phyloP scores from a whole-genome alignment of 2,329 filamentous ascomycete genomes.

The Xylaria hypoxylon region DNA sequence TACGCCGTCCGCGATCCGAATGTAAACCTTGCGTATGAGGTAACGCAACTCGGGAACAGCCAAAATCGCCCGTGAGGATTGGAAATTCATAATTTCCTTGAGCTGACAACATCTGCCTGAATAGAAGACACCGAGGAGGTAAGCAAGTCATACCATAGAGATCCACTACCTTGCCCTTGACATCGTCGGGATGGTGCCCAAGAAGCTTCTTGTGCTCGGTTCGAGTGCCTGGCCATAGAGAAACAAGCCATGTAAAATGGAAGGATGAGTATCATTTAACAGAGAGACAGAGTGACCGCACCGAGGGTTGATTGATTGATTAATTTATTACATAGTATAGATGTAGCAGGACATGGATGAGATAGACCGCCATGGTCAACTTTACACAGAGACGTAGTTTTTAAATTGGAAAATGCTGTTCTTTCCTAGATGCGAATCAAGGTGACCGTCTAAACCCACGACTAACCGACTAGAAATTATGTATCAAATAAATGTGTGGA shows the following conservation, averaged over 20 bases:
- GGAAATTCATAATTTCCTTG: too few relatives aligned
- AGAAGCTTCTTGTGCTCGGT: too few relatives aligned
- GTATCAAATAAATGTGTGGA: conserved; percentile 23
- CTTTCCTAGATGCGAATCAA: conserved; percentile 39
- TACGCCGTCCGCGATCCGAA: too few relatives aligned
- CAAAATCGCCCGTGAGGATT: too few relatives aligned
- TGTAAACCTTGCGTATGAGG: too few relatives aligned
- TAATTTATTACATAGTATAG: not conserved
- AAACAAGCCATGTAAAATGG: not conserved
- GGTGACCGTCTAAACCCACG: conserved; percentile 35
- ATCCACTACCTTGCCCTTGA: not conserved
- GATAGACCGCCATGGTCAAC: conserved; percentile 2
- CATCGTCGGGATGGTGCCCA: not conserved
- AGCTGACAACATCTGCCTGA: not conserved
- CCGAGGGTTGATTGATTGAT: conserved; percentile 1
- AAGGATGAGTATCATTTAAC: not conserved
- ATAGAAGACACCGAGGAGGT: not conserved
- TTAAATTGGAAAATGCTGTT: conserved; percentile 31
- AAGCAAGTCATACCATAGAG: too few relatives aligned
- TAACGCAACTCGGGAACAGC: too few relatives aligned
- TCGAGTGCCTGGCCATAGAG: not conserved
- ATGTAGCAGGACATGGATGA: not conserved
- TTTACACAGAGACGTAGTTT: conserved; percentile 1
- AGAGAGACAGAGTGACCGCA: not conserved
- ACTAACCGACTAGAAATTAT: conserved; percentile 33